Conservation (phyloP, 2,329 filamentous ascomycete species). For the Neoarthrinium moseri region DNA sequence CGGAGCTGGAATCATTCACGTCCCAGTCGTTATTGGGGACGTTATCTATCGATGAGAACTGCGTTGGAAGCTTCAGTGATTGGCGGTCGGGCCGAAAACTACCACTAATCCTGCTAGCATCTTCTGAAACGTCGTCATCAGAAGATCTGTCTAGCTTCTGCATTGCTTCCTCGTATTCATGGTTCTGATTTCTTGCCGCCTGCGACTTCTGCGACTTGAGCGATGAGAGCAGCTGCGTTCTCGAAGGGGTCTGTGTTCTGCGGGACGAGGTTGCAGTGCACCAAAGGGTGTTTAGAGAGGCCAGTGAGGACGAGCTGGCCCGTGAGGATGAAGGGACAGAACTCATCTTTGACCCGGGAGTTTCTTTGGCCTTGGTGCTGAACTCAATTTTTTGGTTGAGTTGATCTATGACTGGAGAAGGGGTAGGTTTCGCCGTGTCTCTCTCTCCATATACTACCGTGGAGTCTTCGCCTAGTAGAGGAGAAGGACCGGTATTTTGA, state of each 20-base stretch:
- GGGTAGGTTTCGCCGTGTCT: slow-evolving; percentile 3
- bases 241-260: slow-evolving; percentile 32
- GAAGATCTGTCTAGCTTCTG: slow-evolving; percentile 33
- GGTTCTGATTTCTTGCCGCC: slow-evolving; percentile 22
- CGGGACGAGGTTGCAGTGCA: slow-evolving; percentile 37
- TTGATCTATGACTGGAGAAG: neutral
- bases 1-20: neutral
- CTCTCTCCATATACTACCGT: neutral
- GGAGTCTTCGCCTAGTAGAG: neutral
- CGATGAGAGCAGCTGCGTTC: slow-evolving; percentile 23
- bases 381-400: neutral
- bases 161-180: slow-evolving; percentile 44
- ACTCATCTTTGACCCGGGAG: neutral
- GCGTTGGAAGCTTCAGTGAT: slow-evolving; percentile 13
- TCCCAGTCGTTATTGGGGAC: slow-evolving; percentile 13
- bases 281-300: slow-evolving; percentile 35
- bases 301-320: slow-evolving; percentile 6
- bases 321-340: neutral
- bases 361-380: neutral
- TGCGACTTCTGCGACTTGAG: slow-evolving; percentile 23
- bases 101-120: slow-evolving; percentile 7
- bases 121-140: slow-evolving; percentile 16
- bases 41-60: slow-evolving; percentile 20
- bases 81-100: slow-evolving; percentile 10
- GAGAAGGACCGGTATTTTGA: neutral